Evolutionary conservation across 768 basidiomycete species (phyloP).

Genomic region (Hebeloma cylindrosporum): DNA sequence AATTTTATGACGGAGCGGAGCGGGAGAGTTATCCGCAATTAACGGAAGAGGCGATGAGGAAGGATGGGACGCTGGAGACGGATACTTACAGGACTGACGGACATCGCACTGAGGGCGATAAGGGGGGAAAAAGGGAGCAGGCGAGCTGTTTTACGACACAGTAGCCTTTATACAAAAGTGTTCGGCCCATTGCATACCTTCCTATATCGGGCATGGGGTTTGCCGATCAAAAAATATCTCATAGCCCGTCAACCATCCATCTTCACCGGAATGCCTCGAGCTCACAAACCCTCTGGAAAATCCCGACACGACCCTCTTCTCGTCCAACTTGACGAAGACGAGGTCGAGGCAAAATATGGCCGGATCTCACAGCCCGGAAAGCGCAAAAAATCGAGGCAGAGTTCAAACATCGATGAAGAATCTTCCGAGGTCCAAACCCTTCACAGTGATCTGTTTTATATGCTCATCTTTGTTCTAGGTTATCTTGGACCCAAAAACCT

Average conservation of each 20-base stretch:
- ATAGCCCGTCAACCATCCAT: conserved; percentile 10
- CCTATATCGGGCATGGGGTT: conserved; percentile 17
- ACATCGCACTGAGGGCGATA: conserved; percentile 14
- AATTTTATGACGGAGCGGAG: conserved; percentile 9
- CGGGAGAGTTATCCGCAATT: conserved; percentile 12
- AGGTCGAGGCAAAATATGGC: conserved; percentile 74
- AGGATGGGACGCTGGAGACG: background rate
- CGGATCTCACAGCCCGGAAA: conserved; percentile 74
- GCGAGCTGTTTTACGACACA: conserved; percentile 11
- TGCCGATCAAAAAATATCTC: conserved; percentile 24
- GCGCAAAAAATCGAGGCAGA: conserved; percentile 58
- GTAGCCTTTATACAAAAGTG: conserved; percentile 8
- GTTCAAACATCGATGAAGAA: conserved; percentile 53
- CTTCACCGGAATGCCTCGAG: conserved; percentile 58
- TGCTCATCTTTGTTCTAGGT: conserved; percentile 41
- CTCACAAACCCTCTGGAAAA: conserved; percentile 51
- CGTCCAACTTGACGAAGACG: conserved; percentile 80
- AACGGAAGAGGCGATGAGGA: background rate
- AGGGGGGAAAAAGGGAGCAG: conserved; percentile 11
- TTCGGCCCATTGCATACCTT: conserved; percentile 5
- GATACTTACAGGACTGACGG: conserved; percentile 20
- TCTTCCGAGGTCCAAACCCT: conserved; percentile 48
- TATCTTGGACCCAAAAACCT: conserved; percentile 78
- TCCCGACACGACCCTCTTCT: conserved; percentile 85
- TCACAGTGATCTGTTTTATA: conserved; percentile 13